Percentiles rank a stretch among this genome's conserved stretches.
phyloP scores from a whole-genome alignment of 2,329 filamentous ascomycete genomes.

The Aaosphaeria arxii region DNA sequence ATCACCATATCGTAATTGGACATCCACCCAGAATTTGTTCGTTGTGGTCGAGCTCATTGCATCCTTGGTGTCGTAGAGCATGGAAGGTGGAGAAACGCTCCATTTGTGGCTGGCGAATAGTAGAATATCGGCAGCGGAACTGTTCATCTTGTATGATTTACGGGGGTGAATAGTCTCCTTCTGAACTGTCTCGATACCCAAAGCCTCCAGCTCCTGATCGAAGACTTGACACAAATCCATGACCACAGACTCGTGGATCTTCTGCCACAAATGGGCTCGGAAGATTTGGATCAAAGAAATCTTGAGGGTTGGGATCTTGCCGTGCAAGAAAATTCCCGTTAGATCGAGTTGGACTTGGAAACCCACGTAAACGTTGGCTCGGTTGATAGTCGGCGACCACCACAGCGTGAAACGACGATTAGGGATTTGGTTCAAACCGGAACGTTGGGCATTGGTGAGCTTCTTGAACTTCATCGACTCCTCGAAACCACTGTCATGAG shows the following conservation, averaged over 20 bases:
- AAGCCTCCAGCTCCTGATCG: conserved; percentile 91
- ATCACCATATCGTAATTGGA: conserved; percentile 93
- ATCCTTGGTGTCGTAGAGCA: conserved; percentile 95
- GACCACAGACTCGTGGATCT: conserved; percentile 97
- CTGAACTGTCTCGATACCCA: conserved; percentile 95
- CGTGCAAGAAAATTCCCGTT: conserved; percentile 97
- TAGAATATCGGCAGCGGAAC: conserved; percentile 94
- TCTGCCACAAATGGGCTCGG: conserved; percentile 99
- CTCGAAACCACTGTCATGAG: conserved; percentile 18
- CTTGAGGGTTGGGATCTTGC: conserved; percentile 96
- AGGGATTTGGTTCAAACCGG: conserved; percentile 96
- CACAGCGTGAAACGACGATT: conserved; percentile 97
- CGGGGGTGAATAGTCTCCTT: conserved; percentile 98
- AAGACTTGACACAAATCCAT: conserved; percentile 99
- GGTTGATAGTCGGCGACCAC: conserved; percentile 91
- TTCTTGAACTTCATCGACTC: conserved; percentile 96
- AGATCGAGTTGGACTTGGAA: conserved; percentile 98
- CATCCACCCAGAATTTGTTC: conserved; percentile 99
- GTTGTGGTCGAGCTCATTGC: conserved; percentile 89
- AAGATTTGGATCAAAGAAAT: conserved; percentile 99
- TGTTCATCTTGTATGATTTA: conserved; percentile 99
- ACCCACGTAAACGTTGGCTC: conserved; percentile 97
- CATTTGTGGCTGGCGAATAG: conserved; percentile 98
- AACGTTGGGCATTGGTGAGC: conserved; percentile 92
- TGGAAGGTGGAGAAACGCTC: conserved; percentile 92